These are phyloP conservation scores for Pichia sp. DNA, from an alignment of 1,139 yeast genomes.

Conservation along the genomic window DNA sequence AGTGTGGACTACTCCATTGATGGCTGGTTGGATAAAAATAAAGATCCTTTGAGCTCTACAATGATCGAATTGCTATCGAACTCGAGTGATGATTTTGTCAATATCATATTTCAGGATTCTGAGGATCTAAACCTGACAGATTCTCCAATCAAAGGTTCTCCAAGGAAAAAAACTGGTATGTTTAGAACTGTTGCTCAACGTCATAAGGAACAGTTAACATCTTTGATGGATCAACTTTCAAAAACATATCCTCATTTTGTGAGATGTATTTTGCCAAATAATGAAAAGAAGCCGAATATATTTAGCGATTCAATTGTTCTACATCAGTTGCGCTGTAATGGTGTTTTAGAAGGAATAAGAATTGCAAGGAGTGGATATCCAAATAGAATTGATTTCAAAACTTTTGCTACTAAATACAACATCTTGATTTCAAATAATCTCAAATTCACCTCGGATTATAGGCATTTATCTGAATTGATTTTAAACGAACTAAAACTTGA, in stretches of 20 bases:
- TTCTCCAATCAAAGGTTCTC: conserved; percentile 23
- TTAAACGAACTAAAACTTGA: conserved; percentile 56
- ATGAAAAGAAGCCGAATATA: conserved; percentile 56
- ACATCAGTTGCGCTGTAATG: conserved; percentile 90
- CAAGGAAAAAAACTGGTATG: conserved; percentile 27
- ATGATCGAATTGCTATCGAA: conserved; percentile 48
- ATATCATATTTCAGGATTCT: conserved; percentile 34
- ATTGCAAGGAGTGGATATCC: conserved; percentile 98
- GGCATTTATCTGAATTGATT: conserved; percentile 62
- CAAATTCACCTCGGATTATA: conserved; percentile 37
- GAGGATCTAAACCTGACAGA: conserved; percentile 19
- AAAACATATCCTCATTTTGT: conserved; percentile 94
- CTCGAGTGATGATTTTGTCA: conserved; percentile 49
- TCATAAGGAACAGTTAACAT: conserved; percentile 73
- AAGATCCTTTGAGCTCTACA: conserved; percentile 84
- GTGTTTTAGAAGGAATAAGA: conserved; percentile 96
- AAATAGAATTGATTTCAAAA: conserved; percentile 77
- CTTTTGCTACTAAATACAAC: conserved; percentile 68
- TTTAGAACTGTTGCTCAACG: conserved; percentile 82
- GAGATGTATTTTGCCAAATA: conserved; percentile 90
- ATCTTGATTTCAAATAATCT: conserved; percentile 34
- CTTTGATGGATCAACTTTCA: conserved; percentile 65
- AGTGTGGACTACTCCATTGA: conserved; percentile 86
- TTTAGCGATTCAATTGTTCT: conserved; percentile 74
- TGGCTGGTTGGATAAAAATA: conserved; percentile 92